Base-by-base conservation (phyloP, 2,329 filamentous ascomycete species). In the Phaeosphaeriaceae sp. region DNA sequence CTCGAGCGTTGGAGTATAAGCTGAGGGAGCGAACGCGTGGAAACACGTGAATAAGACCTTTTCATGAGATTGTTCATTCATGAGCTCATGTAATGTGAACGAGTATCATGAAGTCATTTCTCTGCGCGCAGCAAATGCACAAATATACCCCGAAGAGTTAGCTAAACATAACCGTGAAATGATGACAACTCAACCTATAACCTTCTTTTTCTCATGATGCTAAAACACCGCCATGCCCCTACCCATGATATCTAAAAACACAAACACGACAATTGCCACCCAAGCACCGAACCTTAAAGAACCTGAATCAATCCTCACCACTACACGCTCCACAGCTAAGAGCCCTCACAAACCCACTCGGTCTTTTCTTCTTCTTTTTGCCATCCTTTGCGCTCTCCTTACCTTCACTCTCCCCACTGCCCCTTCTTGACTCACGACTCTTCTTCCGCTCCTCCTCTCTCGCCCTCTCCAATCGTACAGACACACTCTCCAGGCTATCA, bases 251-350 rank as follows among this genome's bases (percentile, higher is more conserved):
- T 45, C n/a, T 45, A 2, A 9, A 21, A 21, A 22, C 20, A 11
- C 21, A 5, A 36, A 36, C 31, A 36, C 31, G 31, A 36, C 31
- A 36, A 36, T 36, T 36, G 31, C 31, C 31, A 36, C 31, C 31
- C 31, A 36, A 3, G 6, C 31, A 15, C 3, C 13, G 13, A 15
- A 36, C 13, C 13, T 36, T 3, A 13, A 15, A 36, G 13, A 3
- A 24, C 21, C 17, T 24, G 21, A 36, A 13, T 58, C 56, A 53
- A 45, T 53, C 22, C 51, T 61, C 63, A 33, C 31, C 63, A 33
- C 31, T 45, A 57, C 68, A 71, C 19, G 72, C 73, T 62, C 74
- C 73, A 65, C 74, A 77, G 42, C 70, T 75, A 52, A 77, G 61
- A 15, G 65, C 72, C 56, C 71, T 71, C 9, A 73, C 66, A 57